Conservation (phyloP, 176 grass and related monocot genomes). For the Eleusine indica region DNA sequence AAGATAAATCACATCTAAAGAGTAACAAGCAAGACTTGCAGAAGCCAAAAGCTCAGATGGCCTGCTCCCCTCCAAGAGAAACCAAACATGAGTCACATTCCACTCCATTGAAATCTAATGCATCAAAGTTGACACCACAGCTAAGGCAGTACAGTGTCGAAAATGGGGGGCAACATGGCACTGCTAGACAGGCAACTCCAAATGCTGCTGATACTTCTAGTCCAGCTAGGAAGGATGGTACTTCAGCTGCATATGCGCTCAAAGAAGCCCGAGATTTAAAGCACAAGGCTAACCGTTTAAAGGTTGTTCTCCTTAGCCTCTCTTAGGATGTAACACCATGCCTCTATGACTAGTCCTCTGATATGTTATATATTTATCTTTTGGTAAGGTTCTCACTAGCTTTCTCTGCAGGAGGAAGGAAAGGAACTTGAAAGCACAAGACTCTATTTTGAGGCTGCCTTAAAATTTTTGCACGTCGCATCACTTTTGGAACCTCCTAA, state of each 20-base stretch:
- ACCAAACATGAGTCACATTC: constrained; percentile 43
- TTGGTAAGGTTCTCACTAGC: constrained; percentile 31
- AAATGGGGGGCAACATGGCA: constrained; percentile 59
- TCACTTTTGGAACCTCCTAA: constrained; percentile 75
- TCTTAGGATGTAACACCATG: constrained; percentile 12
- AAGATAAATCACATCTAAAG: constrained; percentile 56
- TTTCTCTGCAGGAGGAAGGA: constrained; percentile 74
- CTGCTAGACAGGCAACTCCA: constrained; percentile 53
- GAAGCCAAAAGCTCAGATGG: constrained; percentile 40
- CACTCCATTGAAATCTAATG: constrained; percentile 53
- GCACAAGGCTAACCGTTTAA: constrained; percentile 93
- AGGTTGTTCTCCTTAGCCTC: constrained; percentile 54
- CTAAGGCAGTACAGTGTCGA: constrained; percentile 52
- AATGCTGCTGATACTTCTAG: constrained; percentile 66
- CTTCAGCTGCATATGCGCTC: constrained; percentile 53
- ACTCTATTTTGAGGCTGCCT: constrained; percentile 94
- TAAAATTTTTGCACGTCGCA: constrained; percentile 92
- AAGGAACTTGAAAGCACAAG: constrained; percentile 75
- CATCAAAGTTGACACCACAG: constrained; percentile 55
- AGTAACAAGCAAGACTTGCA: constrained; percentile 60
- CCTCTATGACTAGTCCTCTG: background rate
- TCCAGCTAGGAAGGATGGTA: constrained; percentile 71
- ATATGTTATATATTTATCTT: constrained; percentile 30
- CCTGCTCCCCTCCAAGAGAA: constrained; percentile 58
- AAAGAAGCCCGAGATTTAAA: constrained; percentile 95